These are phyloP conservation scores for Aphanomyces cochlioides DNA, from an alignment of 352 stramenopile genomes.

Conservation along the genomic window DNA sequence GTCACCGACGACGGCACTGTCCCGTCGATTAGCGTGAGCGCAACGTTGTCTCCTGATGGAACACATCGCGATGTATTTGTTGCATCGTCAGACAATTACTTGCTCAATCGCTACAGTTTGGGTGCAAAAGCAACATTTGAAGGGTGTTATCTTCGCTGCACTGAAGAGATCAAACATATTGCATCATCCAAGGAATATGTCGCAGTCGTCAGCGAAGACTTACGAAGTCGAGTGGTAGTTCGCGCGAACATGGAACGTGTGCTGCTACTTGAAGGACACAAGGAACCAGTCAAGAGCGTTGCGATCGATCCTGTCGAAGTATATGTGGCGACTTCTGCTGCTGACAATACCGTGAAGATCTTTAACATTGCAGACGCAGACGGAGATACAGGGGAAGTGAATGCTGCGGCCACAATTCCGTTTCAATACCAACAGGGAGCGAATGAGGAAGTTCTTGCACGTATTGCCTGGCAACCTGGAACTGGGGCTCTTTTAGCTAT, in stretches of 20 bases:
- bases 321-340: slow-evolving; percentile 62
- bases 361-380: slow-evolving; percentile 39
- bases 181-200: slow-evolving; percentile 58
- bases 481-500: slow-evolving; percentile 46
- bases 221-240: slow-evolving; percentile 63
- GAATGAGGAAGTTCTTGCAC: slow-evolving; percentile 58
- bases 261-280: slow-evolving; percentile 57
- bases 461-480: slow-evolving; percentile 59
- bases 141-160: slow-evolving; percentile 48
- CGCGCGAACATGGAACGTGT: slow-evolving; percentile 55
- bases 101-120: slow-evolving; percentile 53
- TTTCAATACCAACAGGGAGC: slow-evolving; percentile 56
- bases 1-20: slow-evolving; percentile 54
- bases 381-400: slow-evolving; percentile 41
- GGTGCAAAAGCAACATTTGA: slow-evolving; percentile 29
- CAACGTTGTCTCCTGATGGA: slow-evolving; percentile 47
- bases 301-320: slow-evolving; percentile 55
- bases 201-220: slow-evolving; percentile 67
- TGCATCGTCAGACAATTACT: slow-evolving; percentile 66
- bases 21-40: slow-evolving; percentile 55
- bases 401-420: slow-evolving; percentile 47
- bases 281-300: slow-evolving; percentile 69
- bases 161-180: slow-evolving; percentile 68
- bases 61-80: slow-evolving; percentile 51
- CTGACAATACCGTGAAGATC: slow-evolving; percentile 65